Evolutionary conservation across 1,139 yeast species (phyloP), one percentile per base, ranked within the genome.

Genomic region (Debaryomyces sp.): DNA sequence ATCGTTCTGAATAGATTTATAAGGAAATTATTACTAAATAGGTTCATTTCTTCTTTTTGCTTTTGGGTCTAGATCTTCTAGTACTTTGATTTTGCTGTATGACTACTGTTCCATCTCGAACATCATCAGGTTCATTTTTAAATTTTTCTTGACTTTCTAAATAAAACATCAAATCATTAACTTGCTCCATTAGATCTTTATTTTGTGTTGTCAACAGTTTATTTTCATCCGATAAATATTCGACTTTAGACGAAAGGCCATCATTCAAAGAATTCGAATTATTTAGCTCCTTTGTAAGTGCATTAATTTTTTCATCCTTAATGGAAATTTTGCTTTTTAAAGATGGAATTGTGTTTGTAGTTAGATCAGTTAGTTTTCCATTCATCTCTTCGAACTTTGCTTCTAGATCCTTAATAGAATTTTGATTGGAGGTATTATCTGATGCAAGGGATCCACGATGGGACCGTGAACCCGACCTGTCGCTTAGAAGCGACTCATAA

Each of bases 141-240:
- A 89, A 79, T 64, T 85, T 87, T 49, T 84, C 87, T 60, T 81
- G 88, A 3, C 88, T 79, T 52, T 88, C 95, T 45, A 90, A 70
- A 61, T 77, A 89, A 55, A 89, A 87, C 97, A 90, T 88, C 50
- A 91, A 66, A 63, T 91, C 97, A 35, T 78, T 80, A 3, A 87
- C 83, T 63, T 89, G 95, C 34, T 87, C 95, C 44, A 77, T 65
- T 42, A 89, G 67, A 2, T 82, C 88, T 22, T 64, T 65, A 29
- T 81, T 84, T 48, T 78, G 71, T 4, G 57, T 58, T 41, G 69
- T 65, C 37, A 71, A 54, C 2, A 57, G 57, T 27, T 57, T 56
- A 38, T 75, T 75, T 38, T 75, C 71, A 8, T 63, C 59, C 9
- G 72, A 66, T 8, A 85, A 54, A 47, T 60, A 71, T 37, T 83